Base-by-base conservation (phyloP, 2,329 filamentous ascomycete species). In the Cladophialophora chaetospira region DNA sequence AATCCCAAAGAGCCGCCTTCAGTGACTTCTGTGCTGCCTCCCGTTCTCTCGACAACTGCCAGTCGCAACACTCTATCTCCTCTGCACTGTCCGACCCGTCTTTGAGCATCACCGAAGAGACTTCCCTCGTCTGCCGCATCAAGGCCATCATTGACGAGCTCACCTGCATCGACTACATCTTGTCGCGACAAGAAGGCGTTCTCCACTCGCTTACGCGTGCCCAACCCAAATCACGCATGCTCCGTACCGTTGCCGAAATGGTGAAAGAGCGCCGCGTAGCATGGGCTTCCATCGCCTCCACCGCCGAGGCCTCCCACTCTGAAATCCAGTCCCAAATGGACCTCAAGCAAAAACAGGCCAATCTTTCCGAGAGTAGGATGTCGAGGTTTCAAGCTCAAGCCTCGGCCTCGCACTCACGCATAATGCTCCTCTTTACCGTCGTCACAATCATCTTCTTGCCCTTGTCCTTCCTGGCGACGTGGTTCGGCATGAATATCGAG, bases 381-480 rank as follows among this genome's bases (percentile, higher is more conserved):
- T 31, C 17, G 4, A 5, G 51, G 46, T 49, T 50, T 21, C 51
- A 54, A 49, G 51, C 17, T 23, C 38, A 42, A 13, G 38, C 38
- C 17, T 42, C 38, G 38, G 38, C 38, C 2, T 42, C 38, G 17
- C 38, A 42, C 17, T 42, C 38, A 10, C 38, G 38, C 38, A 42
- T 42, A 55, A 68, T 71, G 29, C 47, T 69, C 2, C 61, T 70
- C 1, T 71, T 72, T 47, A 70, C 70, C 0, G 63, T 70, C 19
- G 66, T 71, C 6, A 67, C 70, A 0, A 58, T 68, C 4, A 62
- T 70, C 3, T 71, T 71, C 50, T 49, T 71, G 33, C 70, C 70
- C 2, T 47, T 71, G 19, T 68, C 67, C 4, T 71, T 71, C 31
- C 58, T 71, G 23, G 63, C 69, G 1, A 63, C 66, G 45, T 70